Base-by-base conservation (phyloP, 1,139 yeast genomes). In the Debaryomyces sp. region DNA sequence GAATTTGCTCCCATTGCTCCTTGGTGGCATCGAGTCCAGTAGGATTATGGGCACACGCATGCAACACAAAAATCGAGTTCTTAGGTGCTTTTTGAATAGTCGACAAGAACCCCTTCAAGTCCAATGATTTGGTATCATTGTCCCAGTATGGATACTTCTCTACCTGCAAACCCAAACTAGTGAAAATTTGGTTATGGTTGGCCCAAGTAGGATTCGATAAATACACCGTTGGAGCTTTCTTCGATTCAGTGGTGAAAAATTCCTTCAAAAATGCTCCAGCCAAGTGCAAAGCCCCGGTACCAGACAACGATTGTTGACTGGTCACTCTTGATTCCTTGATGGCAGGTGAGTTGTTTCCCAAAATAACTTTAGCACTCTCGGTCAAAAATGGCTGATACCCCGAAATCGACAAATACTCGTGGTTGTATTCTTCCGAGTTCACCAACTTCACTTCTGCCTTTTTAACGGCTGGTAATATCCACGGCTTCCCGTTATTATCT, bases 131-230 rank as follows among this genome's bases (percentile, higher is more conserved):
- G 57, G 80, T 80, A 44, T 71, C 72, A 54, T 74, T 69, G 67
- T 87, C 79, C 85, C 90, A 87, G 73, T 87, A 87, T 18, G 97
- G 95, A 67, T 94, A 94, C 40, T 75, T 68, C 43, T 75, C 83
- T 43, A 85, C 83, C 53, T 77, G 70, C 50, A 87, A 75, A 3
- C 92, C 96, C 51, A 81, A 77, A 52, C 81, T 75, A 57, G 79
- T 76, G 67, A 89, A 94, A 58, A 94, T 88, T 65, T 86, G 89
- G 67, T 80, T 77, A 72, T 94, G 99, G 75, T 92, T 94, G 48
- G 94, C 96, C 99, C 99, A 94, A 23, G 99, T 92, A 52, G 99
- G 99, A 55, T 82, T 77, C 8, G 97, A 88, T 50, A 92, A 70
- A 70, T 90, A 92, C 43, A 94, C 76, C 26, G 78, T 73, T 27